Evolutionary conservation across 2,329 filamentous ascomycete genomes (phyloP), one percentile per base, ranked within the genome.

Genomic region (Aureobasidium pullulans): DNA sequence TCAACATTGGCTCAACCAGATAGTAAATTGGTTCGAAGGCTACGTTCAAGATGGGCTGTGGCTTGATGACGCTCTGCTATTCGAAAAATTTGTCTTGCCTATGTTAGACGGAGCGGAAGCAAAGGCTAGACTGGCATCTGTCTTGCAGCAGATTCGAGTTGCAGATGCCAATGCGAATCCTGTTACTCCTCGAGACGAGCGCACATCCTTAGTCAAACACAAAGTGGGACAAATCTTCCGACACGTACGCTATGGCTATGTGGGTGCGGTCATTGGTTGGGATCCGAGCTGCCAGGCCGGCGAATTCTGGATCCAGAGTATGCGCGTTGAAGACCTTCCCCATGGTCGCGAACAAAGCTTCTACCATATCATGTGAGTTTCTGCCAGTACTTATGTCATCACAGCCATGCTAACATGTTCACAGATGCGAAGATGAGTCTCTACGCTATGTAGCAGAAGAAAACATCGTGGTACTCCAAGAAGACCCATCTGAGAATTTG

Each of bases 181-280:
- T 60, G 10, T 54, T 48, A 42, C 60, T 42, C 29, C 56, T 36
- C 11, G 57, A 15, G 52, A 53, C 29, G 60, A 57, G 32, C 40
- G 23, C 15, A 46, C 44, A 37, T 11, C 40, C 29, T n/a, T 54
- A 23, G 82, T 90, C 53, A 80, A 75, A 62, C 93, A 84, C 71
- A 83, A 79, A 53, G 82, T 96, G 50, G 94, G 94, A 0, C 88
- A 95, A 66, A 81, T 96, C 6, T 96, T 97, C 70, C 81, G 81
- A 49, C 94, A 99, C 73, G 84, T 80, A 62, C 82, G 91, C 47
- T 96, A 94, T 70, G 77, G 81, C 19, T 96, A 93, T 70, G 77
- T 86, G 50, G 92, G 87, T 16, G 82, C 95, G 29, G 88, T 99
- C 61, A 89, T 88, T 13, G 92, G 92, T n/a, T 99, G 93, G 92